A percentile compares a stretch with the other conserved stretches of the same genome.
Conservation (phyloP, 179 eudicot genomes). For the Beta lomatogona region DNA sequence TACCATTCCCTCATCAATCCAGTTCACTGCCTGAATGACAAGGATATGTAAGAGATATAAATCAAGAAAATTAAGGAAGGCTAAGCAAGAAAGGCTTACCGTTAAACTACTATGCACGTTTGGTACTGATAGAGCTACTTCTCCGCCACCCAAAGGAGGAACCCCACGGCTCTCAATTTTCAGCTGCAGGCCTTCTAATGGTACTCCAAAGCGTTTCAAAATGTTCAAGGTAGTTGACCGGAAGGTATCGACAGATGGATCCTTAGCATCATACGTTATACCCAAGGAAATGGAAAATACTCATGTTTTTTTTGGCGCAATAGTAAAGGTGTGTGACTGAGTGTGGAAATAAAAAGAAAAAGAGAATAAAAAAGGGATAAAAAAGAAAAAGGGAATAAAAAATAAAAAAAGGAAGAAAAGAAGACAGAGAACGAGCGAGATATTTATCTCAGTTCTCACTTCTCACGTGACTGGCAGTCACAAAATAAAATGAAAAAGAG, state of each 20-base stretch:
- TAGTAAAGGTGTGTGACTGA: too few species aligned
- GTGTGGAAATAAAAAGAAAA: too few species aligned
- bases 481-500: too few species aligned
- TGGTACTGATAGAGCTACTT: slow-evolving; percentile 70
- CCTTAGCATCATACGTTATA: slow-evolving; percentile 82
- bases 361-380: too few species aligned
- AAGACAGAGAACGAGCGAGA: too few species aligned
- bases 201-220: slow-evolving; percentile 78
- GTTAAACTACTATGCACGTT: slow-evolving; percentile 58
- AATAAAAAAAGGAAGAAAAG: too few species aligned
- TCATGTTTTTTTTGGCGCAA: too few species aligned
- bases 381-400: too few species aligned
- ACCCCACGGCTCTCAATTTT: slow-evolving; percentile 84
- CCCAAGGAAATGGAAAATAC: too few species aligned
- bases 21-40: slow-evolving; percentile 60
- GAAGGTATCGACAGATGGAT: slow-evolving; percentile 89
- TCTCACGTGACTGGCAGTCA: too few species aligned
- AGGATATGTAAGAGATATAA: slow-evolving; percentile 14
- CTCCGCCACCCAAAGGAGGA: slow-evolving; percentile 93
- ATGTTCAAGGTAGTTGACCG: slow-evolving; percentile 65
- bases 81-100: slow-evolving; percentile 33
- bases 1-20: slow-evolving; percentile 93
- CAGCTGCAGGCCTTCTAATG: slow-evolving; percentile 78
- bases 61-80: not conserved
- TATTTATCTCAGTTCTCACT: too few species aligned